A percentile compares a stretch with the other conserved stretches of the same genome.
phyloP scores from a whole-genome alignment of 495 filamentous ascomycete species.

The Penicillium flavigenum region DNA sequence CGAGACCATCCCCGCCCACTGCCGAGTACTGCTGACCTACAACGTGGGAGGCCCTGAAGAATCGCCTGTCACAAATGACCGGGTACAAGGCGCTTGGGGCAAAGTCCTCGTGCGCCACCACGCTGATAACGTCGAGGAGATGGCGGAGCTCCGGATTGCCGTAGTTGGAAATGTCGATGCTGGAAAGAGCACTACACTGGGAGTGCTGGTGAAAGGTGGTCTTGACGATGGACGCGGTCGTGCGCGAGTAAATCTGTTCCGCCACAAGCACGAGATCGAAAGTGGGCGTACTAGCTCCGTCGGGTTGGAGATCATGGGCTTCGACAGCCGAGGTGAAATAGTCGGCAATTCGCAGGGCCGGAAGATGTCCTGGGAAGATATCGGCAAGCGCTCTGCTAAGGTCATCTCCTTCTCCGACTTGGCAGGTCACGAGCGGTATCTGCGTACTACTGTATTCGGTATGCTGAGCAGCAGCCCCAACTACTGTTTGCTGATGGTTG shows the following conservation, averaged over 20 bases:
- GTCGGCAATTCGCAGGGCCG: slow-evolving; percentile 79
- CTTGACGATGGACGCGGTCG: slow-evolving; percentile 94
- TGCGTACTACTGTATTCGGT: slow-evolving; percentile 95
- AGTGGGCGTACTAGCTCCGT: slow-evolving; percentile 94
- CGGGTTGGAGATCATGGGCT: slow-evolving; percentile 98
- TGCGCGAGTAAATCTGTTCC: slow-evolving; percentile 93
- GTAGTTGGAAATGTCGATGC: slow-evolving; percentile 98
- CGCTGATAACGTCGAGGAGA: slow-evolving; percentile 73
- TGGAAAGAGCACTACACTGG: slow-evolving; percentile 95
- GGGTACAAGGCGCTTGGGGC: slow-evolving; percentile 69
- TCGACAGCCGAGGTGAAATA: slow-evolving; percentile 84
- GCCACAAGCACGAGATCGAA: slow-evolving; percentile 97
- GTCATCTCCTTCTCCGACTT: slow-evolving; percentile 96
- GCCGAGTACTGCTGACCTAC: slow-evolving; percentile 77
- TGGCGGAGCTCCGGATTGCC: slow-evolving; percentile 94
- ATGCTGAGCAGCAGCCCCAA: slow-evolving; percentile 93
- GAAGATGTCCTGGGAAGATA: slow-evolving; percentile 95
- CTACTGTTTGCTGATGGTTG: slow-evolving; percentile 97
- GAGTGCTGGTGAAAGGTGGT: slow-evolving; percentile 91
- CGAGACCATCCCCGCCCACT: slow-evolving; percentile 66
- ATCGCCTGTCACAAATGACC: slow-evolving; percentile 57
- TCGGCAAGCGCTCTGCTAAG: slow-evolving; percentile 90
- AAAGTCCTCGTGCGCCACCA: slow-evolving; percentile 79
- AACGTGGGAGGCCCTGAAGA: slow-evolving; percentile 82
- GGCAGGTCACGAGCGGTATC: slow-evolving; percentile 91